phyloP scores from a whole-genome alignment of 2,329 filamentous ascomycete genomes.

The Thielaviopsis punctulata region DNA sequence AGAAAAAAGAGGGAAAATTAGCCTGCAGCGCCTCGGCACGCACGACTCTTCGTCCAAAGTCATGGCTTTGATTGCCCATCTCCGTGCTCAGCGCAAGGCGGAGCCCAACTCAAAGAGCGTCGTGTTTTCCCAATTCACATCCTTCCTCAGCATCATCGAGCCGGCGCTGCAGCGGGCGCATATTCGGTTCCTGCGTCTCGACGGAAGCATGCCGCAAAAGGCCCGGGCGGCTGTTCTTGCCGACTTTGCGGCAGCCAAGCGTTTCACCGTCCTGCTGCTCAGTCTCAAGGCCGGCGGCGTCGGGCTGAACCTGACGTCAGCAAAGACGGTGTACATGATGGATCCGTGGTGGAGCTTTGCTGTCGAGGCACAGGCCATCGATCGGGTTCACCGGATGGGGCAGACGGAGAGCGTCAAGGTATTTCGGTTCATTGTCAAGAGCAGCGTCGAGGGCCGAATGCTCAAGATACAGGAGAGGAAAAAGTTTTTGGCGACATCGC shows the following conservation, averaged over 20 bases:
- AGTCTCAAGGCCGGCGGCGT: slow-evolving; percentile 83
- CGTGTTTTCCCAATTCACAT: slow-evolving; percentile 94
- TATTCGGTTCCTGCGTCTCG: slow-evolving; percentile 71
- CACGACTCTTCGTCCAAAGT: slow-evolving; percentile 77
- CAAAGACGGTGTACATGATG: slow-evolving; percentile 93
- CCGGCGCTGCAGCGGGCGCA: slow-evolving; percentile 56
- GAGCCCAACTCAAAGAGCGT: slow-evolving; percentile 67
- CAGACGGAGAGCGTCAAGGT: slow-evolving; percentile 77
- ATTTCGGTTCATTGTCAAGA: slow-evolving; percentile 71
- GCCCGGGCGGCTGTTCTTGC: slow-evolving; percentile 59
- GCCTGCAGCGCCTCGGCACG: slow-evolving; percentile 40
- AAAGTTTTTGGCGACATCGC: slow-evolving; percentile 85
- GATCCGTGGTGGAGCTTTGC: slow-evolving; percentile 99
- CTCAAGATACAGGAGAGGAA: slow-evolving; percentile 83
- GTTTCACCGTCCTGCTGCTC: slow-evolving; percentile 61
- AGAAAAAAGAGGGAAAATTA: slow-evolving; percentile 32
- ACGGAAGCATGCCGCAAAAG: slow-evolving; percentile 81
- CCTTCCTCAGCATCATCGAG: slow-evolving; percentile 81
- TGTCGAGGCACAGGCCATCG: slow-evolving; percentile 90
- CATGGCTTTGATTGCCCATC: slow-evolving; percentile 55
- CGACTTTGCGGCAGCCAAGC: slow-evolving; percentile 43
- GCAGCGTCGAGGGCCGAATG: slow-evolving; percentile 93
- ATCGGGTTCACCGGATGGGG: slow-evolving; percentile 93
- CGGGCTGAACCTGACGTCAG: slow-evolving; percentile 78
- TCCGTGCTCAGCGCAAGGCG: slow-evolving; percentile 49